phyloP scores from a whole-genome alignment of 768 basidiomycete genomes.

The Trametes meyenii region DNA sequence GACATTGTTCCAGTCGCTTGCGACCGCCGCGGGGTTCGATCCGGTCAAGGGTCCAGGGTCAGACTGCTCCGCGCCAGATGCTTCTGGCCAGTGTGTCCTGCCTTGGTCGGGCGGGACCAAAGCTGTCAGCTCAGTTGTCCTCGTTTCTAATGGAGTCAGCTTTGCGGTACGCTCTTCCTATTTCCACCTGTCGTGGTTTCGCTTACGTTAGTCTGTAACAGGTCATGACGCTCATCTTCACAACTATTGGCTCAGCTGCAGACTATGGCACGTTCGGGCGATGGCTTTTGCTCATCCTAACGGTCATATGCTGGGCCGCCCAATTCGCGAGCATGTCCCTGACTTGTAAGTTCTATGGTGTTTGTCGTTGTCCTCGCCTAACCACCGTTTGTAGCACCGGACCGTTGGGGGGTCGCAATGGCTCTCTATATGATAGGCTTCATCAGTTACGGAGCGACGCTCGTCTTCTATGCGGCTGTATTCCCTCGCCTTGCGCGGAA shows the following conservation, averaged over 20 bases:
- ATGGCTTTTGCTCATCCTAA: conserved; percentile 74
- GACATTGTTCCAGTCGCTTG: conserved; percentile 75
- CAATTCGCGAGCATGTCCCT: conserved; percentile 79
- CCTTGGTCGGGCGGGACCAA: conserved; percentile 78
- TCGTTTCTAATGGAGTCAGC: conserved; percentile 74
- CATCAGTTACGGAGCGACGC: conserved; percentile 76
- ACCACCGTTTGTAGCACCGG: conserved; percentile 41
- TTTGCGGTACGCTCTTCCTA: conserved; percentile 56
- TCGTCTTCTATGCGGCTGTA: conserved; percentile 77
- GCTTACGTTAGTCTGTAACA: conserved; percentile 24
- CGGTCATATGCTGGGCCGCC: conserved; percentile 77
- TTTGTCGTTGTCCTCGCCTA: not conserved
- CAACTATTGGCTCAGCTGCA: conserved; percentile 69
- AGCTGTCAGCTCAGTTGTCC: conserved; percentile 73
- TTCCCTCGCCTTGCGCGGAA: conserved; percentile 85
- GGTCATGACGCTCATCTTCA: conserved; percentile 83
- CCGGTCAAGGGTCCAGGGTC: conserved; percentile 70
- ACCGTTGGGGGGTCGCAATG: conserved; percentile 78
- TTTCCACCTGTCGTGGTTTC: not conserved
- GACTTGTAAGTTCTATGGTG: conserved; percentile 50
- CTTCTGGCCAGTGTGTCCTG: conserved; percentile 77
- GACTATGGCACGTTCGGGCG: conserved; percentile 79
- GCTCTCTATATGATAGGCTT: conserved; percentile 79
- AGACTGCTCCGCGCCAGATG: conserved; percentile 55
- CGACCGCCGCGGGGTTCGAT: conserved; percentile 74